Evolutionary conservation across 106 monocot genomes (phyloP), one percentile per base, ranked within the genome.

Genomic region (Amphibolis antarctica): DNA sequence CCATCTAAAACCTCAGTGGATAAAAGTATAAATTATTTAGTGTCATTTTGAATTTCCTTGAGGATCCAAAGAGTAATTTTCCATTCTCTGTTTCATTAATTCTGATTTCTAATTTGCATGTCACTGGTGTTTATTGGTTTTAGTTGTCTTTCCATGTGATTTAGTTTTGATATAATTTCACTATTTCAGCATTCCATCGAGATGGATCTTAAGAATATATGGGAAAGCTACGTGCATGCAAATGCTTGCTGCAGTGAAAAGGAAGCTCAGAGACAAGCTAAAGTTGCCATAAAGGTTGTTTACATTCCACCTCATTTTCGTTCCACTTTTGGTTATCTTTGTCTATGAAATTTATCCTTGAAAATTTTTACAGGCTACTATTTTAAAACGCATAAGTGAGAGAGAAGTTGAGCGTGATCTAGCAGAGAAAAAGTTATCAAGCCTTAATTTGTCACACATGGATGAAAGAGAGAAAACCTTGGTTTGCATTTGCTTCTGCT

Each of bases 151-250:
- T 36, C 14, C 1, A 0, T 31, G 3, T 55, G 24, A 55, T 12
- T 55, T 23, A 55, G 9, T 22, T 18, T n/a, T 25, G 44, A 62
- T 62, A 12, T 44, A 22, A 60, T 63, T 59, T 62, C 78, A 98
- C 90, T 76, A 82, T 82, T 80, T 62, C 78, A 98, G 96, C 78
- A 82, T 82, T 80, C 85, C 15, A 82, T 83, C 75, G 80, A 85
- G 27, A 70, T 43, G 51, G 80, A 98, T 64, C 71, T 90, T 6
- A 70, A 77, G 21, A 60, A 80, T 81, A 42, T 81, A 11, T 91
- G 90, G 90, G 80, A 90, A 19, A 65, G 65, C 4, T 90, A 82
- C 77, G 64, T 72, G 30, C 52, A 70, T 62, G 60, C 66, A 26
- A 75, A 81, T 81, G 61, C 67, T 71, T 73, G 80, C 44, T 87